Percentiles rank a stretch among this genome's conserved stretches.
These are phyloP conservation scores for Fomes fomentarius DNA, from an alignment of 1,284 basidiomycete genomes.

Conservation along the genomic window DNA sequence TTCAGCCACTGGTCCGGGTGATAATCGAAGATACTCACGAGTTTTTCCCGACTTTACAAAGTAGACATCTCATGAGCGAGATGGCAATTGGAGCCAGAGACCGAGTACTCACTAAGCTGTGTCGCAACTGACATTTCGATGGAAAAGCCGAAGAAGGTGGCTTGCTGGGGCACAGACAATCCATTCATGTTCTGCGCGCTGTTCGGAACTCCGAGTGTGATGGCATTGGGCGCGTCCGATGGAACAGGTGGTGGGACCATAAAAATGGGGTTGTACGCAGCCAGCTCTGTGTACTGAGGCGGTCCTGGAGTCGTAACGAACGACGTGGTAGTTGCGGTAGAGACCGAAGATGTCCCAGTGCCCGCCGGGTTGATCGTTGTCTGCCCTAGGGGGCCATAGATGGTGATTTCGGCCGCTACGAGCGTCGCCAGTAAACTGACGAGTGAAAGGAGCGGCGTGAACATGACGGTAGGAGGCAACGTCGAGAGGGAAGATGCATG, in stretches of 20 bases:
- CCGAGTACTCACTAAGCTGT: slow-evolving; percentile 41
- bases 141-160: slow-evolving; percentile 71
- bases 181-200: slow-evolving; percentile 5
- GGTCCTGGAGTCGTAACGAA: slow-evolving; percentile 3
- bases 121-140: slow-evolving; percentile 74
- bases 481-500: background rate
- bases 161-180: slow-evolving; percentile 56
- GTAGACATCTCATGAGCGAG: background rate
- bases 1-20: background rate
- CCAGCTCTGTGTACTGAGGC: slow-evolving; percentile 12
- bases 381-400: slow-evolving; percentile 2
- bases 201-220: slow-evolving; percentile 23
- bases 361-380: background rate
- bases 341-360: background rate
- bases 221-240: slow-evolving; percentile 20
- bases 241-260: slow-evolving; percentile 25
- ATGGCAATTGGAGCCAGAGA: background rate
- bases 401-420: slow-evolving; percentile 1
- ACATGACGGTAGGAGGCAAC: background rate
- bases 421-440: background rate
- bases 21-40: slow-evolving; percentile 7
- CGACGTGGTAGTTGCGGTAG: background rate
- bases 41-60: slow-evolving; percentile 16
- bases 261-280: slow-evolving; percentile 24
- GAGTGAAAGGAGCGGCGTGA: background rate